Conservation (phyloP, 768 basidiomycete genomes). For the Pleurotus ostreatus region DNA sequence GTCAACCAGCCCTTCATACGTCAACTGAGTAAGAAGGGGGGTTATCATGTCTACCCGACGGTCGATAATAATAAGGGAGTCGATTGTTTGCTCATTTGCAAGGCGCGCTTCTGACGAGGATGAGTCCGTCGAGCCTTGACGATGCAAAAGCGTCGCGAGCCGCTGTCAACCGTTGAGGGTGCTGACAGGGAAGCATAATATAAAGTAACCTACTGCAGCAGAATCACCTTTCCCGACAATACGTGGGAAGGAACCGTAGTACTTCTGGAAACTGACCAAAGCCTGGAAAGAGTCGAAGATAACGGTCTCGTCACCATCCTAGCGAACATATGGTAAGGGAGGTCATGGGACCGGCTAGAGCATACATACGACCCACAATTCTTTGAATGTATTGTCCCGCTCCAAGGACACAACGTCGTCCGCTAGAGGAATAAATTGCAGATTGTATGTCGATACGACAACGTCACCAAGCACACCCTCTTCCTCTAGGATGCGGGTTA, state of each 20-base stretch:
- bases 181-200: background rate
- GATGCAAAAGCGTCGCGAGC: constrained; percentile 66
- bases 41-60: constrained; percentile 94
- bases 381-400: constrained; percentile 78
- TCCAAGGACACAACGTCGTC: constrained; percentile 93
- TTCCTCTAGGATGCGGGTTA: constrained; percentile 85
- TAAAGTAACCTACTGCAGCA: constrained; percentile 52
- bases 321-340: constrained; percentile 7
- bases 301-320: constrained; percentile 93
- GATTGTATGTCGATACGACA: constrained; percentile 78
- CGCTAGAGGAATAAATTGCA: constrained; percentile 92
- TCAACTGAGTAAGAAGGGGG: constrained; percentile 90
- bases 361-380: constrained; percentile 81
- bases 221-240: constrained; percentile 92
- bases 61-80: constrained; percentile 86
- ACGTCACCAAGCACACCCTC: constrained; percentile 98
- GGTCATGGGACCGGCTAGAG: constrained; percentile 4
- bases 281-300: constrained; percentile 89
- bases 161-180: constrained; percentile 41
- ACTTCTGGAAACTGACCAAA: constrained; percentile 73
- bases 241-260: constrained; percentile 88
- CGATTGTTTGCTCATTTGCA: constrained; percentile 59
- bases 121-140: constrained; percentile 36
- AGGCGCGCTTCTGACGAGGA: constrained; percentile 36
- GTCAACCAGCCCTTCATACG: constrained; percentile 94